Percentiles rank a stretch among this genome's conserved stretches.
Evolutionary conservation across 2,329 filamentous ascomycete species (phyloP).

Genomic region (Ceratocystis papillata): DNA sequence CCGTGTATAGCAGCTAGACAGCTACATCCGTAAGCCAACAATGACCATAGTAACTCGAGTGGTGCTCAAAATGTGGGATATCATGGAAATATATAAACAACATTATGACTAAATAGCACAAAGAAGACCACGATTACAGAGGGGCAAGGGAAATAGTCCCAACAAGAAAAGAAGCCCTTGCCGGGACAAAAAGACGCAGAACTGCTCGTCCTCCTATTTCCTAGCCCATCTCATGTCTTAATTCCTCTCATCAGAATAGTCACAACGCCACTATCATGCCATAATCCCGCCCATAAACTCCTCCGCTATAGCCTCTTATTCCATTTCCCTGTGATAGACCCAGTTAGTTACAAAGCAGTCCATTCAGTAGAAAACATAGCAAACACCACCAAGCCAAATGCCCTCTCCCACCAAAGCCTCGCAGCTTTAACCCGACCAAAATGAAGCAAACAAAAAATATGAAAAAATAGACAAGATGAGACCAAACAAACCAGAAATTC

Average conservation of each 20-base stretch:
- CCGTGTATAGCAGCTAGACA: neutral
- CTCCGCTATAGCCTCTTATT: neutral
- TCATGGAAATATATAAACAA: neutral
- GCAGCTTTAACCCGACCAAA: neutral
- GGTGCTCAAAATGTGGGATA: neutral
- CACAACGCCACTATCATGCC: neutral
- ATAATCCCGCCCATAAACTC: neutral
- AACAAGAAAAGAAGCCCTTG: neutral
- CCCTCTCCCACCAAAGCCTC: neutral
- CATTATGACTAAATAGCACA: neutral
- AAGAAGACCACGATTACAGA: neutral
- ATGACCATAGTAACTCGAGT: neutral
- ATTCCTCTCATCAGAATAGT: neutral
- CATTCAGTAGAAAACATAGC: constrained; percentile 1
- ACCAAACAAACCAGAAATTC: constrained; percentile 10
- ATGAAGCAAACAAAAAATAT: constrained; percentile 10
- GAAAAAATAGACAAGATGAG: neutral
- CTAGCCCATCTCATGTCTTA: neutral
- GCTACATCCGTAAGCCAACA: neutral
- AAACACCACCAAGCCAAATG: constrained; percentile 5
- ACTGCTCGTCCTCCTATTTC: neutral
- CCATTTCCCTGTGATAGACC: neutral
- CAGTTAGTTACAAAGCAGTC: neutral
- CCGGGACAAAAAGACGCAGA: neutral
- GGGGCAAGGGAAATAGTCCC: neutral